phyloP scores from a whole-genome alignment of 192 early-diverging fungal species.

The Fimicolochytrium jonesii region DNA sequence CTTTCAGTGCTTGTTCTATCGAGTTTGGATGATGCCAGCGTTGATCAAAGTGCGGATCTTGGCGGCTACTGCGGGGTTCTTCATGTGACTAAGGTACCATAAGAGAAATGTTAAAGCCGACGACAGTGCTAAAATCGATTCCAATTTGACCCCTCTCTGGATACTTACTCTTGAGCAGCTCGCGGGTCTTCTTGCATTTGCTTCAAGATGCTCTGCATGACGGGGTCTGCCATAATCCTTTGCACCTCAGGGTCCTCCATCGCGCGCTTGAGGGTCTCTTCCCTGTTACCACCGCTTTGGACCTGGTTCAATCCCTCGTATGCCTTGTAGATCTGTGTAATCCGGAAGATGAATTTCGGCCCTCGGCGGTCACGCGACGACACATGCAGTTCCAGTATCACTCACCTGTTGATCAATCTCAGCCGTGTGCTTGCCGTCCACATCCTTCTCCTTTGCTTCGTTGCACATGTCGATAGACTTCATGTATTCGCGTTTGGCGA shows the following conservation, averaged over 20 bases:
- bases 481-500: constrained; percentile 83
- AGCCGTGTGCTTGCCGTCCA: constrained; percentile 72
- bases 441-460: constrained; percentile 72
- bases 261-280: constrained; percentile 81
- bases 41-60: constrained; percentile 91
- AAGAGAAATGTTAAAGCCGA: constrained; percentile 11
- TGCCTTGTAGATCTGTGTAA: constrained; percentile 62
- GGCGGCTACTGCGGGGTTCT: constrained; percentile 89
- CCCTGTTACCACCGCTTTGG: constrained; percentile 59
- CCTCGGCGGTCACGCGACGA: neutral
- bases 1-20: too few relatives aligned
- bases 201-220: constrained; percentile 94
- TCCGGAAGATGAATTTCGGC: too few relatives aligned
- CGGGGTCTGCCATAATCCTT: constrained; percentile 82
- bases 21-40: constrained; percentile 64
- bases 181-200: constrained; percentile 96
- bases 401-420: constrained; percentile 75
- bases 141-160: too few relatives aligned
- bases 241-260: constrained; percentile 89
- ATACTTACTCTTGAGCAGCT: constrained; percentile 73
- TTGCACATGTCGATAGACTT: constrained; percentile 80
- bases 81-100: constrained; percentile 62
- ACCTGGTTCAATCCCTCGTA: constrained; percentile 68
- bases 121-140: too few relatives aligned
- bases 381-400: neutral